phyloP scores from a whole-genome alignment of 2,329 filamentous ascomycete genomes.

The Aschersonia sp. region DNA sequence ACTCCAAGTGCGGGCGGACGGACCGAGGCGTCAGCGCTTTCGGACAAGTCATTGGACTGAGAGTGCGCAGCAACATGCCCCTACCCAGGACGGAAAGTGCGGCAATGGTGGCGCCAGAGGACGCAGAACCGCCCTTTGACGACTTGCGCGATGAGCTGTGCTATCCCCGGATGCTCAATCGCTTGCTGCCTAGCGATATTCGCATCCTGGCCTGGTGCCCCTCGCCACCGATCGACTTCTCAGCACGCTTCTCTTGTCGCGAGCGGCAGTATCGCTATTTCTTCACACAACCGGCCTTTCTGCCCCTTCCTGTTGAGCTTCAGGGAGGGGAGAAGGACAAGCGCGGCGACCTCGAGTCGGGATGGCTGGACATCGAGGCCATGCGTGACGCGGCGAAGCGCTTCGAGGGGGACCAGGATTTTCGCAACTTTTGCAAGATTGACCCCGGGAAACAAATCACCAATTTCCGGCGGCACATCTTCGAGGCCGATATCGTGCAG shows the following conservation, averaged over 20 bases:
- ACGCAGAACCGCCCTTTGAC: slow-evolving; percentile 31
- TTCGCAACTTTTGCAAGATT: slow-evolving; percentile 93
- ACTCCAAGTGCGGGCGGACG: slow-evolving; percentile 89
- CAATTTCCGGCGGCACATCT: slow-evolving; percentile 69
- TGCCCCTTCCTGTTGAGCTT: slow-evolving; percentile 33
- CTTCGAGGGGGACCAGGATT: slow-evolving; percentile 79
- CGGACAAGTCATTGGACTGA: slow-evolving; percentile 79
- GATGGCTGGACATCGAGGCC: slow-evolving; percentile 74
- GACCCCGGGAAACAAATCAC: slow-evolving; percentile 81
- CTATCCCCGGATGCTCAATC: slow-evolving; percentile 75
- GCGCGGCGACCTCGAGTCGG: slow-evolving; percentile 32
- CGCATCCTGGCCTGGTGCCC: slow-evolving; percentile 89
- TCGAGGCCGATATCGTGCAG: slow-evolving; percentile 64
- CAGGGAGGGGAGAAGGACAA: neutral
- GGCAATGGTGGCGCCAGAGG: slow-evolving; percentile 3
- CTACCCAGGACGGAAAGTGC: slow-evolving; percentile 20
- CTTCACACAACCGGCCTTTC: slow-evolving; percentile 86
- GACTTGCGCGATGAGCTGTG: slow-evolving; percentile 67
- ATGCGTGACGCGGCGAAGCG: slow-evolving; percentile 73
- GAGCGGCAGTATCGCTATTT: slow-evolving; percentile 93
- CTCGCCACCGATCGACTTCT: slow-evolving; percentile 63
- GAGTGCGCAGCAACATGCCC: slow-evolving; percentile 68
- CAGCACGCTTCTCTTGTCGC: slow-evolving; percentile 82
- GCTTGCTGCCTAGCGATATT: slow-evolving; percentile 78
- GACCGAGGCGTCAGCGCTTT: slow-evolving; percentile 92